Evolutionary conservation across 768 basidiomycete genomes (phyloP), one percentile per base, ranked within the genome.

Genomic region (Suillus brevipes): DNA sequence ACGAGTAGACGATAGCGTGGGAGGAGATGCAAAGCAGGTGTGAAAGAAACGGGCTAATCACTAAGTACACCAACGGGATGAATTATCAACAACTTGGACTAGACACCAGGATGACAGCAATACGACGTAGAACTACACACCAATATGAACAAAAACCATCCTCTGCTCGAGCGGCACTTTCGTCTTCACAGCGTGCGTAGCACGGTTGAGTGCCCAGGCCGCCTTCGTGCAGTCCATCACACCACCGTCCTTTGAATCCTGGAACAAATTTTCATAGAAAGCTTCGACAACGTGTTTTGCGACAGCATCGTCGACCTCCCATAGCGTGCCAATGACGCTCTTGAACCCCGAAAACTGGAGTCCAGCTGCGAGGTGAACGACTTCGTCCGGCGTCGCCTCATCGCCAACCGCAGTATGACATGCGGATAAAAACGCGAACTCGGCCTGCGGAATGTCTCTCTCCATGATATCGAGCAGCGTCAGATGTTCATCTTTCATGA

Each of bases 361-460:
- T 6, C 69, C 71, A 14, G 72, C 67, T n/a, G 72, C 70, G 10
- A 73, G 64, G 45, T 73, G 72, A 5, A 72, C 52, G 4, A 62
- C 62, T 57, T 73, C 72, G 18, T 71, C 70, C 1, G 68, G 68
- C 0, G 60, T 65, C 40, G 37, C 47, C 5, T 38, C 36, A n/a
- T 70, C 64, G 13, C 71, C 71, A 9, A 61, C 65, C 6, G 72
- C 72, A 6, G 72, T 73, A 23, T 43, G 20, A 20, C 43, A 43
- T 0, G 72, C 72, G 13, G 72, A 72, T 31, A 73, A 61, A 16
- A 62, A 65, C 23, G 61, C 64, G 12, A 62, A 65, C 16, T 55
- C 64, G 20, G 61, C 60, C 12, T 42, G 40, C 6, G 38, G 40
- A 13, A 56, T n/a, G 31, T 62, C 61, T 4, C 10, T n/a, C 8